Evolutionary conservation across 2,329 filamentous ascomycete species (phyloP).

Genomic region (Phoma herbarum): DNA sequence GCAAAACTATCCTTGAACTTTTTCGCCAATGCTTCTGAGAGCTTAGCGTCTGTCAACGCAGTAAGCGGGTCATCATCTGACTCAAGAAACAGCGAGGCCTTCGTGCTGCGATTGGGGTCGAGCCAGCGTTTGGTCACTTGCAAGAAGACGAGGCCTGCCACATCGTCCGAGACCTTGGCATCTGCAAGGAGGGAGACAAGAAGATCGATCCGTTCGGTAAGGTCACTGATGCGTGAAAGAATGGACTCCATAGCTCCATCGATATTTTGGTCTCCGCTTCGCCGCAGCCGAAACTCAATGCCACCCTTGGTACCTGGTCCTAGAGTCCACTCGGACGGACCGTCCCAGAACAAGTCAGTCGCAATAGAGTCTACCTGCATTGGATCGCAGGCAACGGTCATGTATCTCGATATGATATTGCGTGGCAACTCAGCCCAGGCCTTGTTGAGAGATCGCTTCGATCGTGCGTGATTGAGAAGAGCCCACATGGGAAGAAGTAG

Average conservation of each 20-base stretch:
- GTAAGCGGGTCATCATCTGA: constrained; percentile 54
- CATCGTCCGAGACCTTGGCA: constrained; percentile 63
- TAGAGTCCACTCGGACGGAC: constrained; percentile 64
- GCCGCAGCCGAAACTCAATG: constrained; percentile 60
- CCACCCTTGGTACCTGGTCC: constrained; percentile 56
- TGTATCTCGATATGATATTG: constrained; percentile 53
- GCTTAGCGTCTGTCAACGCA: constrained; percentile 65
- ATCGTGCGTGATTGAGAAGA: constrained; percentile 62
- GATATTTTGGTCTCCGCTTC: constrained; percentile 74
- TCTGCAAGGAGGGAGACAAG: constrained; percentile 54
- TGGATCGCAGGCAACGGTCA: constrained; percentile 64
- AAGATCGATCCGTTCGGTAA: constrained; percentile 39
- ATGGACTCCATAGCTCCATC: constrained; percentile 67
- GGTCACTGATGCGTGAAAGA: constrained; percentile 64
- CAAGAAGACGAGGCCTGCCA: constrained; percentile 68
- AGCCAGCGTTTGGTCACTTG: constrained; percentile 68
- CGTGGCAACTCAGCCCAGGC: constrained; percentile 38
- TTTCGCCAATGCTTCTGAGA: constrained; percentile 72
- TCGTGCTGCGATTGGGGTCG: constrained; percentile 22
- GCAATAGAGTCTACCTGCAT: constrained; percentile 62
- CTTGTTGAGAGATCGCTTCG: constrained; percentile 38
- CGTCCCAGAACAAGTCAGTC: constrained; percentile 65
- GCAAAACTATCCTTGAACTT: constrained; percentile 70
- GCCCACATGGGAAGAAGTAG: constrained; percentile 71
- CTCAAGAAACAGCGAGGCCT: constrained; percentile 39